phyloP scores from a whole-genome alignment of 129 eudicot species.

The Kitagawia praeruptora region DNA sequence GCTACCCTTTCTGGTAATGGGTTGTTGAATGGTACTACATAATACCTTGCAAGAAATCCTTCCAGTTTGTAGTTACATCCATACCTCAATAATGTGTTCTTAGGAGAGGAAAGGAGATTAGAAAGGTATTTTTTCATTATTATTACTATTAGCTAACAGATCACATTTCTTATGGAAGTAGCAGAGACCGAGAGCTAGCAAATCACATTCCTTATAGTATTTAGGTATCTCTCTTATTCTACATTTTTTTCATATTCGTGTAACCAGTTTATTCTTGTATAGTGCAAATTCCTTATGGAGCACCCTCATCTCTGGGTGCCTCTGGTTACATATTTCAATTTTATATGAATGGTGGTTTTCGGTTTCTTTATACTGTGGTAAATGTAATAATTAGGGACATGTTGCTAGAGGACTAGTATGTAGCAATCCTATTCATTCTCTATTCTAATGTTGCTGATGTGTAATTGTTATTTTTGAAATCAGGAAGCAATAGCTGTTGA shows the following conservation, averaged over 20 bases:
- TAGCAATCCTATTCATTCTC: background rate
- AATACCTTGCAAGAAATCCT: background rate
- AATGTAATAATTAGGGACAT: background rate
- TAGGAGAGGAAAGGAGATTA: background rate
- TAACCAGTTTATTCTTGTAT: background rate
- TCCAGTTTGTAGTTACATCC: background rate
- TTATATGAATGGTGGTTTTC: background rate
- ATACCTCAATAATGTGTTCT: background rate
- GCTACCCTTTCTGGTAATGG: background rate
- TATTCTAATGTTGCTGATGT: background rate
- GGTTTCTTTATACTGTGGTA: background rate
- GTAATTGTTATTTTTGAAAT: background rate
- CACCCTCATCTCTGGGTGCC: background rate
- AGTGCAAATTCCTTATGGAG: background rate
- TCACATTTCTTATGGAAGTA: no score
- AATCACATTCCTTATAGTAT: background rate
- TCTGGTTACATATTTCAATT: background rate
- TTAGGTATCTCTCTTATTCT: background rate
- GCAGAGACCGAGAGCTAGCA: background rate
- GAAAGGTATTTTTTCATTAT: background rate
- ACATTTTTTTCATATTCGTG: background rate
- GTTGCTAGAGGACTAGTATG: background rate
- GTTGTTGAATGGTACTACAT: background rate
- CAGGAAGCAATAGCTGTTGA: slow-evolving; percentile 53
- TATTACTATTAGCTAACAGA: no score